phyloP scores from a whole-genome alignment of 2,329 filamentous ascomycete genomes.

The Zasmidium citrigriseum region DNA sequence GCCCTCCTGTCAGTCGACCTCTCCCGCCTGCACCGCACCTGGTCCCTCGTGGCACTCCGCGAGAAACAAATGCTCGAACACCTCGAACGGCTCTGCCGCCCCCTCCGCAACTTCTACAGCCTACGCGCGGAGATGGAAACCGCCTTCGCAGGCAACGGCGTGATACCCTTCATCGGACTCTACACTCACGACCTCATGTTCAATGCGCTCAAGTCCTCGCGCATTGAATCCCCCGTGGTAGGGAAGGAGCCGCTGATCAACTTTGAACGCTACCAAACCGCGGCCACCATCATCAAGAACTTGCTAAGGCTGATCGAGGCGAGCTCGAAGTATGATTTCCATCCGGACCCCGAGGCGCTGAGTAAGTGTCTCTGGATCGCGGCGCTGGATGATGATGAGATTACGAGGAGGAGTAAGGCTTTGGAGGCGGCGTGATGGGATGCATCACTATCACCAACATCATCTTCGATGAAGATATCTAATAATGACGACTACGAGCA shows the following conservation, averaged over 20 bases:
- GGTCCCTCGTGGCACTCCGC: conserved; percentile 65
- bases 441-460: not conserved
- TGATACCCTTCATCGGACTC: conserved; percentile 78
- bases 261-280: conserved; percentile 77
- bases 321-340: conserved; percentile 72
- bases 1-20: conserved; percentile 75
- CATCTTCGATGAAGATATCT: not conserved
- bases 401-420: conserved; percentile 42
- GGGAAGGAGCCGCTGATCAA: conserved; percentile 70
- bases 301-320: conserved; percentile 76
- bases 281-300: conserved; percentile 77
- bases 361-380: conserved; percentile 86
- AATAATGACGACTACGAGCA: no score
- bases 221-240: conserved; percentile 56
- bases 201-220: conserved; percentile 76
- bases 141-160: conserved; percentile 62
- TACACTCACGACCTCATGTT: conserved; percentile 84
- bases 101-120: conserved; percentile 74
- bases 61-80: conserved; percentile 68
- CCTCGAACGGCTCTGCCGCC: conserved; percentile 72
- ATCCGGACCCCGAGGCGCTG: conserved; percentile 73
- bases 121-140: conserved; percentile 77
- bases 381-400: conserved; percentile 74
- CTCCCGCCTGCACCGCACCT: conserved; percentile 67
- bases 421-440: conserved; percentile 24